Evolutionary conservation across 2,329 filamentous ascomycete genomes (phyloP).

Genomic region (Aspergillus glaucus): DNA sequence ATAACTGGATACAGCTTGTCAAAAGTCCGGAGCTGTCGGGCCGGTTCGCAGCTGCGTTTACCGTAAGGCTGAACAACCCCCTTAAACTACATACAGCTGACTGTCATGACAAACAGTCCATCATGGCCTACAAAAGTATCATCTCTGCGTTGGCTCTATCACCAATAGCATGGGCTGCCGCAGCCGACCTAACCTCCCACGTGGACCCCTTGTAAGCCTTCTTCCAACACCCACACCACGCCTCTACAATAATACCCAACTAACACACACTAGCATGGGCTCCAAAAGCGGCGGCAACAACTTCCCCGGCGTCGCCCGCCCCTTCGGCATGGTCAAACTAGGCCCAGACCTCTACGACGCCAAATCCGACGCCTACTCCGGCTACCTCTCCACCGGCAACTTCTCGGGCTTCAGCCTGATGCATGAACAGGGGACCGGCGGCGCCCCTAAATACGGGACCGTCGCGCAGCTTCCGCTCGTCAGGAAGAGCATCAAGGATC

Average conservation of each 20-base stretch:
- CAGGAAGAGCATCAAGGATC: conserved; percentile 44
- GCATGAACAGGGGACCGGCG: conserved; percentile 62
- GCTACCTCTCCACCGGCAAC: conserved; percentile 40
- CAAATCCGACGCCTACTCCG: conserved; percentile 36
- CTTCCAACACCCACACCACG: neutral
- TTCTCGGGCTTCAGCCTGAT: conserved; percentile 59
- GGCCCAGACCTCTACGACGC: conserved; percentile 35
- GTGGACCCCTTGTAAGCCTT: conserved; percentile 25
- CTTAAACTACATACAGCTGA: neutral
- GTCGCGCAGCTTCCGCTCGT: conserved; percentile 54
- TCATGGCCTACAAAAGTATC: neutral
- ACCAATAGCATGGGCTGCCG: neutral
- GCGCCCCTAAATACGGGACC: conserved; percentile 64
- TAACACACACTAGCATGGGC: conserved; percentile 20
- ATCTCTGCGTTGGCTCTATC: neutral
- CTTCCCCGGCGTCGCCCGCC: conserved; percentile 37
- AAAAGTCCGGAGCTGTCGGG: too few species aligned
- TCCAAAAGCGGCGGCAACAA: conserved; percentile 35
- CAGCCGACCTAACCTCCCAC: conserved; percentile 18
- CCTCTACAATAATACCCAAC: neutral
- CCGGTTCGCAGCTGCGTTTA: too few species aligned
- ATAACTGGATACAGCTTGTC: too few species aligned
- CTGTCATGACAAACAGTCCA: neutral
- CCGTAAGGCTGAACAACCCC: too few species aligned
- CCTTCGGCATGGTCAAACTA: conserved; percentile 40